A percentile compares a stretch with the other conserved stretches of the same genome.
phyloP scores from a whole-genome alignment of 1,284 basidiomycete species.

The Omphalotus olearius region DNA sequence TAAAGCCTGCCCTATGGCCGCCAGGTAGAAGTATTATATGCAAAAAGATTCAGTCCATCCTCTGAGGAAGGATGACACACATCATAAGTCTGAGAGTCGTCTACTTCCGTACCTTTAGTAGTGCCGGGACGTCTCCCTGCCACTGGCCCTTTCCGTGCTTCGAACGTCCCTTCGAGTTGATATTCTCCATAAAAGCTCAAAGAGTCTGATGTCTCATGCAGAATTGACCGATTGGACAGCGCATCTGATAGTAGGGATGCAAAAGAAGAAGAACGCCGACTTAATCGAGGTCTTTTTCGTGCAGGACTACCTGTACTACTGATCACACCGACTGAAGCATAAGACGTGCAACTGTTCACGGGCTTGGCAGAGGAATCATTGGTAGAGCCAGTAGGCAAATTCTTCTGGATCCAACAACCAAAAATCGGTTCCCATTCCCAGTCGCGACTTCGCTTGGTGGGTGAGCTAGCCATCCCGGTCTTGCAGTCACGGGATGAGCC shows the following conservation, averaged over 20 bases:
- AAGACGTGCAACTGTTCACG: not conserved
- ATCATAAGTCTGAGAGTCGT: slow-evolving; percentile 11
- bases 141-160: not conserved
- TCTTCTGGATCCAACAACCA: slow-evolving; percentile 28
- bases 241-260: slow-evolving; percentile 43
- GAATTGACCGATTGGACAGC: slow-evolving; percentile 32
- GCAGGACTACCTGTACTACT: slow-evolving; percentile 12
- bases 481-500: slow-evolving; percentile 13
- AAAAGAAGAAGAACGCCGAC: slow-evolving; percentile 22
- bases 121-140: not conserved
- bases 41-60: slow-evolving; percentile 12
- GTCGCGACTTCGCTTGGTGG: slow-evolving; percentile 2
- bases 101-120: not conserved
- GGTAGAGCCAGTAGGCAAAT: not conserved
- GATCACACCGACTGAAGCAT: not conserved
- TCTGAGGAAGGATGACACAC: slow-evolving; percentile 14
- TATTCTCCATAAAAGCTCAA: not conserved
- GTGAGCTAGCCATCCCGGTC: slow-evolving; percentile 2
- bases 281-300: slow-evolving; percentile 2
- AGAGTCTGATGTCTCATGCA: slow-evolving; percentile 25
- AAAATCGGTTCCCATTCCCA: slow-evolving; percentile 46
- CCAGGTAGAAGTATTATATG: not conserved
- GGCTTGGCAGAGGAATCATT: not conserved
- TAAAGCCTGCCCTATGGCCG: too few relatives aligned
- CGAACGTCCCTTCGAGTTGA: not conserved